Base-by-base conservation (phyloP, 768 basidiomycete species). In the Amanita molliuscula region DNA sequence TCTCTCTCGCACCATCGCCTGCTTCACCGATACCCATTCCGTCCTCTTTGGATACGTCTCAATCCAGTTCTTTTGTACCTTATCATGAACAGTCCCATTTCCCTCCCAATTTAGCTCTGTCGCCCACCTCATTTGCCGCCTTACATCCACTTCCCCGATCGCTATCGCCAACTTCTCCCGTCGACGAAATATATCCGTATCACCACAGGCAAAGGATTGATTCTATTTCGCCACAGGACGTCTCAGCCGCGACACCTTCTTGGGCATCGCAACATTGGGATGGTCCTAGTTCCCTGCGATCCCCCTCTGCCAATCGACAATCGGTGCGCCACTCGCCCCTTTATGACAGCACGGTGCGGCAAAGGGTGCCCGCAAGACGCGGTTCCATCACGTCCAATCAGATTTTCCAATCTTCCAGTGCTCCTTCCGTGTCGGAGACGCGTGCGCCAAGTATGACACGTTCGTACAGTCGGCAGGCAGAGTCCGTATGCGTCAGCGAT, bases 241-340 rank as follows among this genome's bases (percentile, higher is more conserved):
- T 77, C 4, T 73, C 79, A 28, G 63, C 79, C 23, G 71, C 70
- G 47, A 70, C 81, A 4, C 84, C 85, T 1, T 58, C 69, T 1
- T 88, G 85, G 85, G 79, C 79, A 11, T 65, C 78, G 7, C 81
- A 86, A 53, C 67, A 84, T 26, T 88, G 78, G 77, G 77, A 80
- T 48, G 58, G 68, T 4, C 65, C 75, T n/a, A 68, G 67, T 44
- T 67, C 73, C 42, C 62, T 71, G 2, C 65, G 74, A 38, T 67
- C 76, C 36, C 64, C 75, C 26, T 69, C 75, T 9, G 62, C 70
- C 23, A 60, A 65, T 3, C 74, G 73, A 8, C 68, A 70, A 3
- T 65, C 74, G 4, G 66, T 68, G 38, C 73, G 70, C 42, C 78
- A 74, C 54, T 75, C 74, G 0, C 77, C 75, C 47, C 67, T 76